Conservation (phyloP, 176 grass and related monocot species). For the Cocos nucifera region DNA sequence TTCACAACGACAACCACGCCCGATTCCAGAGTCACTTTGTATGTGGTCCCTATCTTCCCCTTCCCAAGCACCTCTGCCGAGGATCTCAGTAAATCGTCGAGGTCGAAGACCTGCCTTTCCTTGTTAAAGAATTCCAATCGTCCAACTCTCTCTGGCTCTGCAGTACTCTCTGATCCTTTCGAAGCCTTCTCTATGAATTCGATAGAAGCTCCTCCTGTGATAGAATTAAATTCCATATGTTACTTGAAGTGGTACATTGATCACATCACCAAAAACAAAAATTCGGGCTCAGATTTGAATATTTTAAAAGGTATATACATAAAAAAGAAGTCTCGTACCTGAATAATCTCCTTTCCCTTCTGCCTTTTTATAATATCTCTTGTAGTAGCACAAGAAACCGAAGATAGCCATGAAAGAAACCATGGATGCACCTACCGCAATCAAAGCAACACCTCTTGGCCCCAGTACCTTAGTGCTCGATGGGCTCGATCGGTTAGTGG, state of each 20-base stretch:
- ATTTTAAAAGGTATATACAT: too few relatives aligned
- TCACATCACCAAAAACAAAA: too few relatives aligned
- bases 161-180: conserved; percentile 21
- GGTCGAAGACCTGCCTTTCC: conserved; percentile 38
- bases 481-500: neutral
- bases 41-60: conserved; percentile 75
- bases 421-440: conserved; percentile 30
- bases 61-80: conserved; percentile 74
- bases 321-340: conserved; percentile 27
- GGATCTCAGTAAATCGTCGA: conserved; percentile 58
- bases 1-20: conserved; percentile 48
- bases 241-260: too few relatives aligned
- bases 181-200: conserved; percentile 44
- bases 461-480: conserved; percentile 6
- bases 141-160: neutral
- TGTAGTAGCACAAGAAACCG: conserved; percentile 41
- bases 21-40: conserved; percentile 40
- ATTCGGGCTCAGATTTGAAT: too few relatives aligned
- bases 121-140: conserved; percentile 51
- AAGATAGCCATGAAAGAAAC: conserved; percentile 45
- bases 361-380: conserved; percentile 29
- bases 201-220: conserved; percentile 10
- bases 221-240: neutral
- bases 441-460: conserved; percentile 39
- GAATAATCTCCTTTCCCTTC: conserved; percentile 29